Base-by-base conservation (phyloP, 257 asterid genomes). In the Gentiana dahurica region DNA sequence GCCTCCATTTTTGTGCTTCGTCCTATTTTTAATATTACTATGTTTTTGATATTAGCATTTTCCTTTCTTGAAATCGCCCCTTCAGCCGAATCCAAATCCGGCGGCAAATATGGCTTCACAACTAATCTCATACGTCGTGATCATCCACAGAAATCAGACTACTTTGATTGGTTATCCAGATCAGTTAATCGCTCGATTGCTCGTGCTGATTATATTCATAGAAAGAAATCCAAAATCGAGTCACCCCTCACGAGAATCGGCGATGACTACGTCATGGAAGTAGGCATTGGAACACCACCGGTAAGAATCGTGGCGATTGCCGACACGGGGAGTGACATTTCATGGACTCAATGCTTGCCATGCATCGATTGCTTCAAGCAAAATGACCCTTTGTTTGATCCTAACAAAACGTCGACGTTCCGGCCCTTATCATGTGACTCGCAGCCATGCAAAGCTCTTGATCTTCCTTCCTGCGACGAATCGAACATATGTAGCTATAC, bases 321-420 rank as follows among this genome's bases (percentile, higher is more conserved):
- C 4, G 88, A 82, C 48, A 85, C 91, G 0, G 86, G 91, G 1
- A 82, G 91, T 53, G 88, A 85, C 6, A 45, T 85, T 15, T 58
- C 78, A 0, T 81, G 94, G 94, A 72, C 79, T 3, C 94, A 79
- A 34, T 85, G 88, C 71, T 4, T 37, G 43, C 86, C 95, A 2
- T 82, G 91, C 66, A 5, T 13, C 0, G 4, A 36, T 0, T 82
- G 95, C 65, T 82, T 58, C 76, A 8, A 70, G 2, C 91, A 85
- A 65, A 57, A 4, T 0, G 51, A 64, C 12, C 91, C 94, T 0
- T 13, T 79, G 2, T 85, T 85, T 39, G 70, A 85, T 51, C 81
- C 84, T 0, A 2, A 2, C 0, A 59, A 61, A 2, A 69, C 81
- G 4, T 49, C 49, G 0, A 52, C 82, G 1, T 82, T 63, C 53